Percentiles rank a stretch among this genome's conserved stretches.
Evolutionary conservation across 1,139 yeast genomes (phyloP).

Genomic region (Sugiyamaella paludigena): DNA sequence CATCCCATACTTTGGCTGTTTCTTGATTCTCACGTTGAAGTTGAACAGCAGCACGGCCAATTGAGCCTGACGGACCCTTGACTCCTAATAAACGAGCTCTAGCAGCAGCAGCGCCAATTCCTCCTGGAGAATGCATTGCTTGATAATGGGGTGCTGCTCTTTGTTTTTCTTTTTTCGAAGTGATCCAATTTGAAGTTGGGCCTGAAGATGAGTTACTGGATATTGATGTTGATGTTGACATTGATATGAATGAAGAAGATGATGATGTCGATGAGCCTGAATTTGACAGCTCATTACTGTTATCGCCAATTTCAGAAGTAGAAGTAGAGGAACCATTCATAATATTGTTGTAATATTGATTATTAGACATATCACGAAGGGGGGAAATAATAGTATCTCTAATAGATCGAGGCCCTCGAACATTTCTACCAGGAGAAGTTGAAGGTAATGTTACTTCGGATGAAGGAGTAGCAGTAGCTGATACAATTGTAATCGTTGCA

Average conservation of each 20-base stretch:
- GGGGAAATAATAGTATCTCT: conserved; percentile 27
- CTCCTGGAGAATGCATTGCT: conserved; percentile 15
- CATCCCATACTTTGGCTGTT: conserved; percentile 26
- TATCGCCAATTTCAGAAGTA: not conserved
- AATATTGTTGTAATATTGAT: conserved; percentile 8
- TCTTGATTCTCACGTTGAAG: conserved; percentile 22
- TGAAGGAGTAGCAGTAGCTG: conserved; percentile 1
- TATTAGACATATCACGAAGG: conserved; percentile 24
- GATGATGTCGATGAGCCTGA: conserved; percentile 7
- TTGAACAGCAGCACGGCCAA: conserved; percentile 26
- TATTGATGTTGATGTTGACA: not conserved
- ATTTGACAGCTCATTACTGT: not conserved
- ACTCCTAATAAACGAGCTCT: conserved; percentile 26
- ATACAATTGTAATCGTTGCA: conserved; percentile 7
- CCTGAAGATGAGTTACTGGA: conserved; percentile 13
- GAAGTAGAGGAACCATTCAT: too few relatives aligned
- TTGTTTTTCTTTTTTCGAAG: conserved; percentile 23
- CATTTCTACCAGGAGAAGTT: conserved; percentile 18
- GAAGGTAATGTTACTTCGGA: too few relatives aligned
- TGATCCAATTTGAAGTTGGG: conserved; percentile 27
- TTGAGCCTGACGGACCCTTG: conserved; percentile 20
- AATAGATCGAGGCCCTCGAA: conserved; percentile 30
- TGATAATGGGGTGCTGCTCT: conserved; percentile 26
- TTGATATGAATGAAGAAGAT: conserved; percentile 10
- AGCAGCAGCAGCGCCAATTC: conserved; percentile 30